Evolutionary conservation across 2,329 filamentous ascomycete species (phyloP), one percentile per base, ranked within the genome.

Genomic region (Fusarium virguliforme): DNA sequence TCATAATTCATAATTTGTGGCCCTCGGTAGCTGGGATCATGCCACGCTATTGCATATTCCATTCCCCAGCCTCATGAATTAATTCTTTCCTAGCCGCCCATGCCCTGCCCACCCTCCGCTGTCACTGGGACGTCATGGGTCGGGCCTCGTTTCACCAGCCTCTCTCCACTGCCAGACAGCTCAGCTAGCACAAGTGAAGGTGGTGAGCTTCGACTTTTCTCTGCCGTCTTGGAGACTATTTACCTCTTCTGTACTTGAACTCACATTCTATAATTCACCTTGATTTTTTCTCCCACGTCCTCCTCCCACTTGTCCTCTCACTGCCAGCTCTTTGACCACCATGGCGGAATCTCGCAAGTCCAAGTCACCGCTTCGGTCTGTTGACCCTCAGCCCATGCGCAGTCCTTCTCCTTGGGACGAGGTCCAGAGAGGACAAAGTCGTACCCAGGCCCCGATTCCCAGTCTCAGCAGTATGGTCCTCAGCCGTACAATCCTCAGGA

Each of bases 371-470:
- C 71, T 78, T 55, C 60, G 69, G 48, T 62, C 74, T 54, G 48
- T 78, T 41, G 75, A 77, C 63, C 77, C 77, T 65, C 77, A 71
- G 43, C 77, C 77, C 8, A 63, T 76, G 8, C 73, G 72, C 15
- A 75, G 64, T 51, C 74, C 69, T 6, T 76, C 76, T 30, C 75
- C 77, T 22, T 55, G 30, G 65, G 62, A 9, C 46, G 70, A 40
- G 70, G 58, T 13, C 70, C 67, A n/a, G 70, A 72, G 64, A 68
- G 70, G 50, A 30, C 70, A 53, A 72, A 72, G 58, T 68, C 70
- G 22, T 72, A 71, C 26, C 70, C 70, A 24, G 70, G 70, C 3
- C 67, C 74, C 30, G 66, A 72, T 30, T 58, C 70, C 61, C 64
- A 71, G 41, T 56, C 70, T 65, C 64, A 71, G 55, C 34, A 48